Base-by-base conservation (phyloP, 78 protist species). In the Dictyostelium purpureum region DNA sequence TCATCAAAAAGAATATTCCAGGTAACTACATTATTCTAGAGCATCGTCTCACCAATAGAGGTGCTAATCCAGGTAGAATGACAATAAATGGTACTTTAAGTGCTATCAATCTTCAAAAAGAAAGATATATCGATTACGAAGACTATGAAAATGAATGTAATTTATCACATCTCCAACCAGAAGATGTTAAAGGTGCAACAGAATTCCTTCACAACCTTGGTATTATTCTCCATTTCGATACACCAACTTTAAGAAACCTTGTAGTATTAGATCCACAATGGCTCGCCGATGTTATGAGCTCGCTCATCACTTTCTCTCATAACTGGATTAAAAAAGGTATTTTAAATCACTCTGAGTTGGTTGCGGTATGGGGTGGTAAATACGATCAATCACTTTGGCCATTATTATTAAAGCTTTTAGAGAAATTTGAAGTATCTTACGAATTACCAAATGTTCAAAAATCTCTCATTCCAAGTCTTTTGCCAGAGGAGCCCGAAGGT, bases 221-320 rank as follows among this genome's bases (percentile, higher is more conserved):
- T 57, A 78, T 88, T 65, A 66, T 88, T 4, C 33, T 88, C 4
- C 94, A 88, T 33, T 88, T 47, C 56, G 63, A 88, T 33, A 79
- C 94, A 26, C 76, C 95, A 26, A 49, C 85, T 9, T 43, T 90
- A 45, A 80, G 75, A 69, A 73, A 90, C n/a, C 56, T 80, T 2
- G 95, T 90, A 57, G 82, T 90, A 4, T 77, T 90, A 5, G 85
- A 79, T 35, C 95, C 95, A 19, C 95, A 90, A 43, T 90, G 95
- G 95, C n/a, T 90, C 35, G 90, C 87, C 0, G 90, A 90, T 42
- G 87, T 90, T 75, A 81, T 90, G 89, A 33, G 67, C 26, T 70
- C 88, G 16, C 51, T 90, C 1, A 77, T 90, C 24, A 90, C 95
- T 0, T 75, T 80, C 74, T 75, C 88, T 9, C 89, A 90, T 70